These are phyloP conservation scores for Pontederia paniculata DNA, from an alignment of 176 grass and related monocot species.

Conservation along the genomic window DNA sequence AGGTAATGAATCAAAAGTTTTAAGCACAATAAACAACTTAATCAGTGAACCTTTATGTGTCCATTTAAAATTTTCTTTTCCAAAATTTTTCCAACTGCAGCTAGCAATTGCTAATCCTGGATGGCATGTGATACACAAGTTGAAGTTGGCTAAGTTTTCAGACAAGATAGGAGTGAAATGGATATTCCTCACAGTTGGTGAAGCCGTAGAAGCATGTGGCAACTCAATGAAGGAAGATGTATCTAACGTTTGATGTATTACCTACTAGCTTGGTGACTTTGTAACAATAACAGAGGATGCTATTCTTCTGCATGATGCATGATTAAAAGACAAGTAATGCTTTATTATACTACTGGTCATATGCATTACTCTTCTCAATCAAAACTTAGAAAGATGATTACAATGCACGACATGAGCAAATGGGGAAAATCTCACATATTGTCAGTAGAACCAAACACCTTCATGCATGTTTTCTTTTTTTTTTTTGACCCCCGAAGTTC, in stretches of 20 bases:
- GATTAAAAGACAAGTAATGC: too few relatives aligned
- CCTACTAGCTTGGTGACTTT: not conserved
- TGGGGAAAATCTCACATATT: too few relatives aligned
- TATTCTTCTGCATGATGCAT: too few relatives aligned
- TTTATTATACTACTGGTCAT: too few relatives aligned
- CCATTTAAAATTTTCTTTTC: not conserved
- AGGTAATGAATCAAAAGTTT: slow-evolving; percentile 34
- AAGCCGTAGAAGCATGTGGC: slow-evolving; percentile 61
- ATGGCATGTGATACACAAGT: slow-evolving; percentile 80
- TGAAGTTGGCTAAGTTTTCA: slow-evolving; percentile 56
- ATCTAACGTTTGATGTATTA: not conserved
- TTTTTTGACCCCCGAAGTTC: too few relatives aligned
- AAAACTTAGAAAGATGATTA: too few relatives aligned
- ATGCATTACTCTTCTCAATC: too few relatives aligned
- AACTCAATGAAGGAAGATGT: slow-evolving; percentile 28
- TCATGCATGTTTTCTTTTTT: too few relatives aligned
- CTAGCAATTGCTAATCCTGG: slow-evolving; percentile 58
- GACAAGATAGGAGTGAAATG: slow-evolving; percentile 46
- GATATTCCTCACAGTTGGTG: slow-evolving; percentile 78
- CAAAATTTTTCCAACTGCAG: slow-evolving; percentile 26
- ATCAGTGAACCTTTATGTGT: not conserved
- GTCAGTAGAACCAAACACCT: too few relatives aligned
- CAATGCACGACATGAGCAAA: too few relatives aligned
- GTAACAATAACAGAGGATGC: too few relatives aligned
- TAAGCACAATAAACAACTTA: not conserved